Base-by-base conservation (phyloP, 1,284 basidiomycete species). In the Ganoderma lingzhi region DNA sequence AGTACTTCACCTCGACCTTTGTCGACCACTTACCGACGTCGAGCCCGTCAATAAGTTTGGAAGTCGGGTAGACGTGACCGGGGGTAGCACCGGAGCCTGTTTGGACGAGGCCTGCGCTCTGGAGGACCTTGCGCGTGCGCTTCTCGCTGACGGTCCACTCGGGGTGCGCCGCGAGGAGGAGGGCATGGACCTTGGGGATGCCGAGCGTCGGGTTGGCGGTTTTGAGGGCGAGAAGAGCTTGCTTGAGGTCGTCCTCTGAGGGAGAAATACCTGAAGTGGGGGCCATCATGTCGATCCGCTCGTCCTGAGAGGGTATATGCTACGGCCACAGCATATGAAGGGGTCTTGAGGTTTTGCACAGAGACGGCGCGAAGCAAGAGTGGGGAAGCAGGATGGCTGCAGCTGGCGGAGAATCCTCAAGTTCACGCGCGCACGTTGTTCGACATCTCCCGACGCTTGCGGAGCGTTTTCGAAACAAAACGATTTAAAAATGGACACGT, bases 131-230 rank as follows among this genome's bases (percentile, higher is more conserved):
- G 65, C 89, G 84, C 10, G 92, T 86, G 17, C 94, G 87, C 77
- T 95, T 95, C 80, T 96, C 94, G 78, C 92, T 93, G 71, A 96
- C 91, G 0, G 85, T 79, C 93, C 94, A 95, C 28, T 85, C 82
- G 1, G 92, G 87, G 73, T 92, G 82, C 6, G 82, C 80, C 6
- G 83, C 77, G 41, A 92, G 85, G 19, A 96, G 81, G 14, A 88
- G 83, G 2, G 86, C 82, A 69, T 94, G 90, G 1, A 94, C 83
- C 81, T 94, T 96, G 4, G 84, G 75, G 45, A 93, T 87, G 2
- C 94, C 94, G 19, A 93, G 84, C 0, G 84, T 79, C 0, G 93
- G 89, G 65, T 93, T 84, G 42, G 82, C 80, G n/a, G 80, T 78
- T 71, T 89, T 83, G 9, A 89, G 79, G 1, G 75, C 67, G 8